phyloP scores from a whole-genome alignment of 2,329 filamentous ascomycete species.

The Botrytis byssoidea region DNA sequence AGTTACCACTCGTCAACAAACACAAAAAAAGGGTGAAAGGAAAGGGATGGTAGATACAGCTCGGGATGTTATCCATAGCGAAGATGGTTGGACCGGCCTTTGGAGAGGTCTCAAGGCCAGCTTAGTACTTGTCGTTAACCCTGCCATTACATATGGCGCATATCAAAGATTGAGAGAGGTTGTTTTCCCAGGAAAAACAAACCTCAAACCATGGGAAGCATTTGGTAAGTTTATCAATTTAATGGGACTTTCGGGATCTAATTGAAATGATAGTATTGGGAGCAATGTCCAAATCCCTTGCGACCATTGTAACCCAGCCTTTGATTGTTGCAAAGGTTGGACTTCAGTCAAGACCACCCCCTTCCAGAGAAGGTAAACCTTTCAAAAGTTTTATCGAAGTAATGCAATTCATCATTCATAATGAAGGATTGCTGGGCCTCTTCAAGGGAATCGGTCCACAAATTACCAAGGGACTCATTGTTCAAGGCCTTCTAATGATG shows the following conservation, averaged over 20 bases:
- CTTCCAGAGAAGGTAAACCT: constrained; percentile 78
- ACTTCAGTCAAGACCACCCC: constrained; percentile 87
- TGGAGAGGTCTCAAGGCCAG: constrained; percentile 97
- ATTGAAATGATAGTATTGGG: constrained; percentile 65
- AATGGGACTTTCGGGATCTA: neutral
- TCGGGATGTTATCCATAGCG: constrained; percentile 82
- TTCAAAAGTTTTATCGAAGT: constrained; percentile 94
- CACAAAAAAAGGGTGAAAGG: constrained; percentile 77
- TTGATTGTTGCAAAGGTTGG: constrained; percentile 98
- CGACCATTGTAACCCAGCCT: constrained; percentile 89
- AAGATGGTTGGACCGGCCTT: constrained; percentile 83
- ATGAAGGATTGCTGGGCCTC: constrained; percentile 78
- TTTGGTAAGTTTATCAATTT: constrained; percentile 66
- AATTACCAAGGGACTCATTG: constrained; percentile 85
- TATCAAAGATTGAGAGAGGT: constrained; percentile 83
- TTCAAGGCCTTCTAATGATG: constrained; percentile 98
- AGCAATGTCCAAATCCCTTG: constrained; percentile 86
- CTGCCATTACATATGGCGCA: constrained; percentile 94
- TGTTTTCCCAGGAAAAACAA: constrained; percentile 74
- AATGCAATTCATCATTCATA: constrained; percentile 87
- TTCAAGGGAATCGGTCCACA: constrained; percentile 98
- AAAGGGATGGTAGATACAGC: constrained; percentile 87
- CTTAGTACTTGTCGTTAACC: constrained; percentile 91
- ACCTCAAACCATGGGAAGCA: constrained; percentile 78
- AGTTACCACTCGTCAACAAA: constrained; percentile 94